A percentile compares a stretch with the other conserved stretches of the same genome.
phyloP scores from a whole-genome alignment of 192 early-diverging fungal genomes.

The Dimargaris cristalligena region DNA sequence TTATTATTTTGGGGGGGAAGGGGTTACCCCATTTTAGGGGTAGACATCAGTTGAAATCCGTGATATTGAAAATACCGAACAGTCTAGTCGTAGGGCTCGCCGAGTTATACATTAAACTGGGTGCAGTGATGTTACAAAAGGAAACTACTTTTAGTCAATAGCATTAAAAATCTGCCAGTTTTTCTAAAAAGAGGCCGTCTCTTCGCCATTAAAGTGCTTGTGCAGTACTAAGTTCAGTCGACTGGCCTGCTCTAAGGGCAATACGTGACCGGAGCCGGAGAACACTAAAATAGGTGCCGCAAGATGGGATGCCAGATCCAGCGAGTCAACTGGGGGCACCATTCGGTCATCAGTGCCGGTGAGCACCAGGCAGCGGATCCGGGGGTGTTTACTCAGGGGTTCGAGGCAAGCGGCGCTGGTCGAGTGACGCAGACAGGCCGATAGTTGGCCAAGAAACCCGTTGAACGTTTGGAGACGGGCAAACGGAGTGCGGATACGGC shows the following conservation, averaged over 20 bases:
- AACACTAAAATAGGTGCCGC: neutral
- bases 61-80: too few relatives aligned
- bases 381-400: neutral
- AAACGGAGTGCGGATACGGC: neutral
- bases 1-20: too few relatives aligned
- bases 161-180: too few relatives aligned
- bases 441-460: neutral
- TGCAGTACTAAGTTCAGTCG: neutral
- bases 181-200: too few relatives aligned
- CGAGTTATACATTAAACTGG: too few relatives aligned
- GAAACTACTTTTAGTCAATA: too few relatives aligned
- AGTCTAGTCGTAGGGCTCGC: too few relatives aligned
- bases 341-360: constrained; percentile 2
- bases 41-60: too few relatives aligned
- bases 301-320: neutral
- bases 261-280: neutral
- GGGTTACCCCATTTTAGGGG: too few relatives aligned
- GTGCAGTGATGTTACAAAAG: too few relatives aligned
- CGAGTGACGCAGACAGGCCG: neutral
- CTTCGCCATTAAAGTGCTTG: neutral
- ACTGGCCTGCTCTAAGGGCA: constrained; percentile 1
- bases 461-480: neutral
- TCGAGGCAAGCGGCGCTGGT: neutral
- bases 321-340: neutral
- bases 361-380: constrained; percentile 1